Base-by-base conservation (phyloP, 768 basidiomycete genomes). In the Mycena venus region DNA sequence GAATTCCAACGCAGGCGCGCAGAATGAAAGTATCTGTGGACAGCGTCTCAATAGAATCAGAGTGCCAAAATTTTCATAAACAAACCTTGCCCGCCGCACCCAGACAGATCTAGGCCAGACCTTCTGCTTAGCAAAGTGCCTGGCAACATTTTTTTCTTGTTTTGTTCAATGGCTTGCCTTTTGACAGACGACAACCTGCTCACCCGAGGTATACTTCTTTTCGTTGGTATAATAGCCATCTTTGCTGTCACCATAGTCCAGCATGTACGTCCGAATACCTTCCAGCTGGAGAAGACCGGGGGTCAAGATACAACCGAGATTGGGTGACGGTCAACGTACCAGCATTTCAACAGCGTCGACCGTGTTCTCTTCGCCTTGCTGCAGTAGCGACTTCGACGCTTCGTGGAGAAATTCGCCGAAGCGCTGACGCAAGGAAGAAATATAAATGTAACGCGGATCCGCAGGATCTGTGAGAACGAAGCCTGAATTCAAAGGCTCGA, bases 331-430 rank as follows among this genome's bases (percentile, higher is more conserved):
- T 23, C 25, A 19, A 83, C 90, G 68, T 76, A 94, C 94, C 69
- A 95, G 85, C 80, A 91, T 89, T 75, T 93, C 90, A 21, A 96
- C 93, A 7, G 93, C 92, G 82, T 97, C 96, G 10, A 97, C 91
- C 2, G 92, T 93, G 75, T 93, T 94, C 82, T 94, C 93, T 78
- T 94, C 92, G 7, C 94, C 94, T 81, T 95, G 94, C 72, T 90
- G 88, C 40, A 89, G 89, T 75, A 96, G 82, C 21, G 90, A 89
- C 8, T 86, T 84, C 0, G 95, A 95, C 0, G 95, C 94, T 29
- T 86, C 82, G 76, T 95, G 94, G 32, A 98, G 84, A 75, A 95
- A 90, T 27, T 84, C 83, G 0, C 94, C 94, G 75, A 94, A 93
- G 10, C 93, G 89, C 25, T 84, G 82, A 62, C 91, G 90, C 71